These are phyloP conservation scores for Eruca vesicaria DNA, from an alignment of 441 rosid genomes.

Conservation along the genomic window DNA sequence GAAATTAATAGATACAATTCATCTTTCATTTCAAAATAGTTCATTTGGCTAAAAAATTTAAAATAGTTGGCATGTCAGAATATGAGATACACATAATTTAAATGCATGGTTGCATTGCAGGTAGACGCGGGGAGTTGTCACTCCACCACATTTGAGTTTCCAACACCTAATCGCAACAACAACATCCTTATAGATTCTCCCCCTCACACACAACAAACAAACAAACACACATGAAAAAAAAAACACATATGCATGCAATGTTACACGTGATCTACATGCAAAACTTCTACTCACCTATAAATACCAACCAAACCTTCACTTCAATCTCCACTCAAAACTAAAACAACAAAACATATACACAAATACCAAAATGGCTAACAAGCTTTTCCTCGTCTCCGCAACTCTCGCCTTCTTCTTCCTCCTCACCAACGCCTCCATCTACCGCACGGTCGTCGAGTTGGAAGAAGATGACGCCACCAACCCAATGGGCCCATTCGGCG, in stretches of 20 bases:
- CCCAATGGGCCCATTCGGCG: constrained; percentile 4
- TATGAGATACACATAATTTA: background rate
- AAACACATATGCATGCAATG: background rate
- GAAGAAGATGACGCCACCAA: constrained; percentile 13
- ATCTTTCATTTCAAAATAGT: background rate
- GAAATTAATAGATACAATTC: too few relatives aligned
- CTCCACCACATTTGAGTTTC: constrained; percentile 5
- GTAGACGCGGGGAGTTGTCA: background rate
- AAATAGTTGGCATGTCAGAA: background rate
- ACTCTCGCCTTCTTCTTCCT: constrained; percentile 30
- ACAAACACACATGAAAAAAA: background rate
- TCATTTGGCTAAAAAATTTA: too few relatives aligned
- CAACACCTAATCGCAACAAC: constrained; percentile 23
- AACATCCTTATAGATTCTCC: background rate
- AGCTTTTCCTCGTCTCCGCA: constrained; percentile 22
- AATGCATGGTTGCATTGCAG: background rate
- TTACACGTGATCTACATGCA: constrained; percentile 35
- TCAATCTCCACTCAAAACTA: constrained; percentile 18
- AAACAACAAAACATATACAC: background rate
- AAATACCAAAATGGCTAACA: constrained; percentile 20
- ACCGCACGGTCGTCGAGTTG: constrained; percentile 32
- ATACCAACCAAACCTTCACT: background rate
- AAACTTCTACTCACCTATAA: background rate
- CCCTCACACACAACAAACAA: background rate
- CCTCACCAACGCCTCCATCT: constrained; percentile 36